These are phyloP conservation scores for Hyphochytrium catenoides DNA, from an alignment of 352 stramenopile species.

Conservation along the genomic window DNA sequence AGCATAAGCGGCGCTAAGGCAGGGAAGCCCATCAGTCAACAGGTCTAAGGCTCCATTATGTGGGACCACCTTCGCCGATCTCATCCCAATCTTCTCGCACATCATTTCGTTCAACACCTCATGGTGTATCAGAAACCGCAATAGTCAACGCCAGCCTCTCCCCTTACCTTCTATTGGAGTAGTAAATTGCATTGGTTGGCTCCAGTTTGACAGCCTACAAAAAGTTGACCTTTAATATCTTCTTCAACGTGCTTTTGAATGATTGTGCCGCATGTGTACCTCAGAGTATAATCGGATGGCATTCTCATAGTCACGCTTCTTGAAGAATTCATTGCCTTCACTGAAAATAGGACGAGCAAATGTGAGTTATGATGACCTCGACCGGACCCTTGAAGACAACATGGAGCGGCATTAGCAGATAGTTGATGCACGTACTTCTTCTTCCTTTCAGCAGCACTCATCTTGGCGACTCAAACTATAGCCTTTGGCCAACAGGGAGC, in stretches of 20 bases:
- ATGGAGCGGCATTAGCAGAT: too few species aligned
- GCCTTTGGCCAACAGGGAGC: too few species aligned
- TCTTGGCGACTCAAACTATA: too few species aligned
- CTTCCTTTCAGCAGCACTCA: conserved; percentile 10
- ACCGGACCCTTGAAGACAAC: not conserved
- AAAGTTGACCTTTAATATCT: too few species aligned
- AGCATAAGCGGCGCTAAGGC: conserved; percentile 27
- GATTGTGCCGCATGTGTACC: too few species aligned
- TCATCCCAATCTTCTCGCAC: not conserved
- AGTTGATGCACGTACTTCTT: too few species aligned
- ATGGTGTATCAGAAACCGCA: not conserved
- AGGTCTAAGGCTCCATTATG: not conserved
- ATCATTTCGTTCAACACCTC: not conserved
- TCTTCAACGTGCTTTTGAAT: too few species aligned
- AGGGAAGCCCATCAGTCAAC: not conserved
- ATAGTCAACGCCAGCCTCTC: not conserved
- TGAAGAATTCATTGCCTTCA: conserved; percentile 85
- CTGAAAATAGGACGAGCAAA: conserved; percentile 10
- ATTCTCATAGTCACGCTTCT: conserved; percentile 54
- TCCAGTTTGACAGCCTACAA: conserved; percentile 72
- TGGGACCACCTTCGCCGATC: too few species aligned
- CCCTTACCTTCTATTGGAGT: conserved; percentile 61
- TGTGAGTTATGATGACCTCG: not conserved
- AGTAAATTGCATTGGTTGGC: conserved; percentile 70
- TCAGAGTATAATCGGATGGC: conserved; percentile 79